Base-by-base conservation (phyloP, 2,329 filamentous ascomycete genomes). In the Penicillium palitans region DNA sequence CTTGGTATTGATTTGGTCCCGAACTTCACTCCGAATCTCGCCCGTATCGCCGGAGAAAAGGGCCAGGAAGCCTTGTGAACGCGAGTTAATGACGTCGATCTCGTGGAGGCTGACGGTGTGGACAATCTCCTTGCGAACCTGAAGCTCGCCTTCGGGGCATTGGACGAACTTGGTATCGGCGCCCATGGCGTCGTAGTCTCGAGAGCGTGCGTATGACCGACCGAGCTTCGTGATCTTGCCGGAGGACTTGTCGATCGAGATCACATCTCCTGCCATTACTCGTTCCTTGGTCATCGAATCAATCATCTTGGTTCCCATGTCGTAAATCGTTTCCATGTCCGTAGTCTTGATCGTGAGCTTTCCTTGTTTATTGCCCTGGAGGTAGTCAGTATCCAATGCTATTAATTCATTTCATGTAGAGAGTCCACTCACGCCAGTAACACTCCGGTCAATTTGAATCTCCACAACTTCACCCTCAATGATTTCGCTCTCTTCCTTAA, bases 281-380 rank as follows among this genome's bases (percentile, higher is more conserved):
- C 96, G 93, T 81, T 99, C 95, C 79, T 98, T 98, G 66, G 93
- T 97, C 92, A 99, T 97, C 65, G 92, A 92, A 74, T 99, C 95
- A 66, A 99, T 99, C 95, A 99, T 98, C 80, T 98, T 98, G 66
- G 90, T 93, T 65, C 95, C 95, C 93, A 99, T 97, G 72, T 99
- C 95, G 80, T 98, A 99, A 66, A 99, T 90, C 13, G 95, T 96
- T 79, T 99, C 95, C 95, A 99, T 99, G 76, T 99, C 95, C 58
- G 93, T 98, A 12, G 95, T 99, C 81, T 99, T 99, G 81, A 99
- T 96, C 21, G 95, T 99, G 64, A 99, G 87, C 79, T 99, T 99
- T 71, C 95, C 95, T 82, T 97, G 93, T 83, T 98, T 99, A 71
- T 95, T 96, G 66, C 90, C 91, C 83, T 85, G 35, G 2, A 40